Evolutionary conservation across 2,329 filamentous ascomycete genomes (phyloP).

Genomic region (Sporothrix luriei): DNA sequence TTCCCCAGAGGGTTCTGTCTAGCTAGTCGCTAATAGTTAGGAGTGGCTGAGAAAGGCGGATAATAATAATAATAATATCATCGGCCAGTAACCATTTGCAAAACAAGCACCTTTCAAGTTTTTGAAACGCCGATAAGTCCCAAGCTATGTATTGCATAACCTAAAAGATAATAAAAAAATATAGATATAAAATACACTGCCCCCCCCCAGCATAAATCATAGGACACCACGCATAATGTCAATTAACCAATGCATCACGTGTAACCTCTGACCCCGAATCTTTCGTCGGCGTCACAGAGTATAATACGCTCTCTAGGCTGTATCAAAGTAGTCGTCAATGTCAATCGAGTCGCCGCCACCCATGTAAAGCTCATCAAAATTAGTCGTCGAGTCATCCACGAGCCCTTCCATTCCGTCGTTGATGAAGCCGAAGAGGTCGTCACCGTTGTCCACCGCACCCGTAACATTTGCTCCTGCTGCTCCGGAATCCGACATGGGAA

Average conservation of each 20-base stretch:
- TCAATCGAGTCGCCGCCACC: conserved; percentile 49
- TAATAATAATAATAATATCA: too few species aligned
- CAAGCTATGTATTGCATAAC: not conserved
- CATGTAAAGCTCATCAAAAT: conserved; percentile 56
- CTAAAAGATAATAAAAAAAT: not conserved
- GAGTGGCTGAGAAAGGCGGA: too few species aligned
- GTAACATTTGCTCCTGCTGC: not conserved
- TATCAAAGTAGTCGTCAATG: conserved; percentile 36
- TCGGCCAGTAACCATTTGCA: not conserved
- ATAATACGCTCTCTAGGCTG: not conserved
- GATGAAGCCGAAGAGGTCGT: conserved; percentile 54
- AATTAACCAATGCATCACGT: not conserved
- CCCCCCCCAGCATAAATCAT: not conserved
- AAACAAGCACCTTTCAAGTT: not conserved
- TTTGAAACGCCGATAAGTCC: not conserved
- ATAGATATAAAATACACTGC: too few species aligned
- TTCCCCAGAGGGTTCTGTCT: too few species aligned
- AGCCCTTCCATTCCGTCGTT: conserved; percentile 47
- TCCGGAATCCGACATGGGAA: not conserved
- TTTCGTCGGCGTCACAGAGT: not conserved
- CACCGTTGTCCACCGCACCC: conserved; percentile 42
- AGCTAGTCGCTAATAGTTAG: too few species aligned
- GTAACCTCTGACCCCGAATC: not conserved
- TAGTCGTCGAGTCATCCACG: conserved; percentile 46
- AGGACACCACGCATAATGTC: conserved; percentile 2